Conservation (phyloP, 2,329 filamentous ascomycete genomes). For the Pseudogymnoascus sp. region DNA sequence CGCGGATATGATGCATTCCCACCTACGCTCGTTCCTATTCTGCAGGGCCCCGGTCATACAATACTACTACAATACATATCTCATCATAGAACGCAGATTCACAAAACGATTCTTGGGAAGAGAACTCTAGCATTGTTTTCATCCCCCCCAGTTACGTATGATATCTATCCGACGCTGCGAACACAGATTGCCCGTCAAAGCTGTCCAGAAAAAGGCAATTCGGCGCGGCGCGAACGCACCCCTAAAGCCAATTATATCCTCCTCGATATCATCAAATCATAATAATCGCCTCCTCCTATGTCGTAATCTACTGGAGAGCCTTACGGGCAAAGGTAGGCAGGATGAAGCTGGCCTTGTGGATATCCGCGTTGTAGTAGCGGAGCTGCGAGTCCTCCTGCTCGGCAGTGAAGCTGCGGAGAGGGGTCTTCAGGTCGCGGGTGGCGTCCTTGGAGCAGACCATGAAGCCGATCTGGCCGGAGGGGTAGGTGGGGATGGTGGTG, state of each 20-base stretch:
- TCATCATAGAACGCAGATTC: not conserved
- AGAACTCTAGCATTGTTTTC: slow-evolving; percentile 4
- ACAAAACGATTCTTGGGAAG: not conserved
- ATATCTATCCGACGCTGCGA: not conserved
- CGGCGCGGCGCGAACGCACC: not conserved
- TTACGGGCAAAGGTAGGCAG: slow-evolving; percentile 89
- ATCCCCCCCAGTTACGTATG: not conserved
- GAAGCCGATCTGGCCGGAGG: slow-evolving; percentile 98
- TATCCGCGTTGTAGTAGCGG: slow-evolving; percentile 95
- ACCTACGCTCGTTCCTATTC: not conserved
- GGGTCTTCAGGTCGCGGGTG: slow-evolving; percentile 73
- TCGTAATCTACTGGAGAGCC: slow-evolving; percentile 47
- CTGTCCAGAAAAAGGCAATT: not conserved
- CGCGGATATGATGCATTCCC: not conserved
- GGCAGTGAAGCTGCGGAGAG: slow-evolving; percentile 67
- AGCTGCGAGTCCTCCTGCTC: slow-evolving; percentile 91
- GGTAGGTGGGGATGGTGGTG: slow-evolving; percentile 98
- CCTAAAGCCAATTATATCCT: not conserved
- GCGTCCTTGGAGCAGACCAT: slow-evolving; percentile 99
- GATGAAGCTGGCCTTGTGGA: slow-evolving; percentile 90
- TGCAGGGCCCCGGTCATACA: not conserved
- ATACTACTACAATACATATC: not conserved
- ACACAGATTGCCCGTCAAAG: not conserved
- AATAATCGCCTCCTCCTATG: not conserved
- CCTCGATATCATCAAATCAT: slow-evolving; percentile 2